A percentile compares a stretch with the other conserved stretches of the same genome.
Evolutionary conservation across 2,329 filamentous ascomycete genomes (phyloP).

Genomic region (Capronia coronata): DNA sequence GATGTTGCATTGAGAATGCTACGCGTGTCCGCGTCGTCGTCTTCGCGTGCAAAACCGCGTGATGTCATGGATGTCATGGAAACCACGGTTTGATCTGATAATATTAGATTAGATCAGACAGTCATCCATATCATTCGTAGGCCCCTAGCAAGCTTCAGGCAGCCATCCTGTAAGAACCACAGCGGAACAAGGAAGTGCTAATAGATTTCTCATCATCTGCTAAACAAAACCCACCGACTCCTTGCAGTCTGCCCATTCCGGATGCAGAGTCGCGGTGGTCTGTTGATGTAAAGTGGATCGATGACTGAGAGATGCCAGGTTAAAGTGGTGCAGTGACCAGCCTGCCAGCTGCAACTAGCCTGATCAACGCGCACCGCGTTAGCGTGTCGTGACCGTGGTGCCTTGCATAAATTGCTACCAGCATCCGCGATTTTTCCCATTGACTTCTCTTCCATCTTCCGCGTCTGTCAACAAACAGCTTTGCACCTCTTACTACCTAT

Average conservation of each 20-base stretch:
- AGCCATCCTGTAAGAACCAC: background rate
- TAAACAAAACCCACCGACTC: slow-evolving; percentile 13
- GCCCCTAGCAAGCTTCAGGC: slow-evolving; percentile 8
- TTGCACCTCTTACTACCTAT: slow-evolving; percentile 5
- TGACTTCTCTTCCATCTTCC: slow-evolving; percentile 19
- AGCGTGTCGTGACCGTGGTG: slow-evolving; percentile 10
- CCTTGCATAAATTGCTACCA: slow-evolving; percentile 8
- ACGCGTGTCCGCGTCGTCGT: background rate
- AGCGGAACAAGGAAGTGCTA: background rate
- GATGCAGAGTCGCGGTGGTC: slow-evolving; percentile 6
- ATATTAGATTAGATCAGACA: slow-evolving; percentile 1
- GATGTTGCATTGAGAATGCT: background rate
- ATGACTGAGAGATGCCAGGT: slow-evolving; percentile 1
- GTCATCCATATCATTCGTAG: background rate
- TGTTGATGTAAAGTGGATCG: slow-evolving; percentile 14
- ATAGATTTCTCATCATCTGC: slow-evolving; percentile 9
- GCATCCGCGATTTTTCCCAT: slow-evolving; percentile 11
- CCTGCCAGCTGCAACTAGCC: background rate
- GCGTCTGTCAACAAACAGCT: slow-evolving; percentile 9
- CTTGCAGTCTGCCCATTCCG: background rate
- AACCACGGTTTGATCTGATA: background rate
- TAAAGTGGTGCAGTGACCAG: slow-evolving; percentile 1
- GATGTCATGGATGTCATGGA: background rate
- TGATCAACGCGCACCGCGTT: slow-evolving; percentile 4
- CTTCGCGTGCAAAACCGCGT: too few species aligned